Evolutionary conservation across 2,329 filamentous ascomycete genomes (phyloP), one percentile per base, ranked within the genome.

Genomic region (Leptodontidium sp.): DNA sequence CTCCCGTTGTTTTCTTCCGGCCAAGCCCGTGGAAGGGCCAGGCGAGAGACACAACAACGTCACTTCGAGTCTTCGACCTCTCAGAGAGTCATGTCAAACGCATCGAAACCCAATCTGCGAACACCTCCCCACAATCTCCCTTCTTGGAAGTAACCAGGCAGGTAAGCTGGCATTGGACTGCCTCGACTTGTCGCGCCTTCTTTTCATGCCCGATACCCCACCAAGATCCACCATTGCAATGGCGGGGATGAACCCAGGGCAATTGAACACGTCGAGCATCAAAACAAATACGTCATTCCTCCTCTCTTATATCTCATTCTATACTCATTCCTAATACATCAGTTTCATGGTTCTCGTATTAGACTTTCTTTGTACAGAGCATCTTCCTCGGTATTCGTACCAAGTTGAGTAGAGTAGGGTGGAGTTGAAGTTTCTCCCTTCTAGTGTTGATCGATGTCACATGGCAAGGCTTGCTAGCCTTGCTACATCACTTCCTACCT

Each of bases 181-280:
- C 40, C 12, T 8, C 47, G 2, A 14, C 43, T 58, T 35, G 11
- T 11, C 49, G 26, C n/a, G 21, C 57, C 57, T 24, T 9, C 6
- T 9, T 59, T 59, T 43, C 35, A 43, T 59, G 35, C 57, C 57
- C 57, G 21, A 59, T 43, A 59, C 57, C 38, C 57, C 57, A 43
- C 57, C 57, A 59, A 17, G n/a, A 21, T 21, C 47, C 47, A 50
- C n/a, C 17, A 24, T 15, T 12, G 1, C 38, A 45, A 47, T 26
- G n/a, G 59, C 59, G 43, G 43, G 45, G 59, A 49, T 50, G 14
- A 49, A 17, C 43, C 59, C 21, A n/a, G 43, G 43, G 43, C 40
- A 9, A 15, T 49, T 47, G 59, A 38, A 38, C 59, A 62, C 40
- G 59, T 62, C 59, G 40, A 38, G 15, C 12, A 32, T 9, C 17